Percentiles rank a stretch among this genome's conserved stretches.
phyloP scores from a whole-genome alignment of 495 filamentous ascomycete species.

The Hypoxylon perforatum region DNA sequence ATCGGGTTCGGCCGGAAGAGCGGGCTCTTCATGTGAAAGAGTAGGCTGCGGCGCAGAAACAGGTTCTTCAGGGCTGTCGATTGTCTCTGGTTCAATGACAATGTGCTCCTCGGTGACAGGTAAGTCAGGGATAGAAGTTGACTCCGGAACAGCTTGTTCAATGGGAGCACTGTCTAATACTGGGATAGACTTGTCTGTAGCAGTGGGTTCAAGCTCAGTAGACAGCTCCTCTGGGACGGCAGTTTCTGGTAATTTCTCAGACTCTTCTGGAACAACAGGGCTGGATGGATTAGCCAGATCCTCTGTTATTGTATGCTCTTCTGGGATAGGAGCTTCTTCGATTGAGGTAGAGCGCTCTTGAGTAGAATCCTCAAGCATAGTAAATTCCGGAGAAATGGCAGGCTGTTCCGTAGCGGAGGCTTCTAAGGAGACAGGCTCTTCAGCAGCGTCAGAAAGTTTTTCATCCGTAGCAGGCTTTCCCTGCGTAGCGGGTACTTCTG shows the following conservation, averaged over 20 bases:
- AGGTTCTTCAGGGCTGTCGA: slow-evolving; percentile 10
- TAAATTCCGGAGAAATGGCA: slow-evolving; percentile 31
- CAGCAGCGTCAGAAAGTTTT: slow-evolving; percentile 34
- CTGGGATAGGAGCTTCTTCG: background rate
- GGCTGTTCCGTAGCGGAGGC: slow-evolving; percentile 16
- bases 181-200: background rate
- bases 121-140: background rate
- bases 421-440: slow-evolving; percentile 18
- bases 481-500: background rate
- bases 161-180: background rate
- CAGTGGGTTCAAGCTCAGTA: slow-evolving; percentile 25
- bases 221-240: slow-evolving; percentile 20
- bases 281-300: background rate
- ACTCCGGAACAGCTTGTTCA: background rate
- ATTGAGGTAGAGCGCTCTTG: background rate
- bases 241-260: slow-evolving; percentile 1
- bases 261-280: background rate
- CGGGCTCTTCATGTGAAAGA: slow-evolving; percentile 6
- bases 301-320: slow-evolving; percentile 4
- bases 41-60: background rate
- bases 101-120: background rate
- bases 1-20: background rate
- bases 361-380: slow-evolving; percentile 11
- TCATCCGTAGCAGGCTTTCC: slow-evolving; percentile 15
- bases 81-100: background rate